These are phyloP conservation scores for Aegle marmelos DNA, from an alignment of 345 rosid species.

Conservation along the genomic window DNA sequence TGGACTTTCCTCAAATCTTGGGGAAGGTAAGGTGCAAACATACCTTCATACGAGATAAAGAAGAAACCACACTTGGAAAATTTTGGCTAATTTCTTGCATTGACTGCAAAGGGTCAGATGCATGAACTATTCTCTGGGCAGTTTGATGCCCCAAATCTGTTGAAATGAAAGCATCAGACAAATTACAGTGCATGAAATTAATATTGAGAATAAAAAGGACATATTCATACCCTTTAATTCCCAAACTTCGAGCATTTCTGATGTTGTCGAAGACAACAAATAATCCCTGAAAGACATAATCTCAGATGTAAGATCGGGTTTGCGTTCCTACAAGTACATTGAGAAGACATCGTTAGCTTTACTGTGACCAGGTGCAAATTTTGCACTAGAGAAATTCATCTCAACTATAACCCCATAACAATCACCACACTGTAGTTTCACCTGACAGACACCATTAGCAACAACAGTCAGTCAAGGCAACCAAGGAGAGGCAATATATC, in stretches of 20 bases:
- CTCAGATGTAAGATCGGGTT: slow-evolving; percentile 85
- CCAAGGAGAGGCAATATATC: background rate
- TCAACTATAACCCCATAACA: background rate
- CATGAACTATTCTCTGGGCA: slow-evolving; percentile 92
- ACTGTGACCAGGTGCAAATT: background rate
- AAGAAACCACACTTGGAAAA: slow-evolving; percentile 94
- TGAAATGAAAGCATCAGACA: slow-evolving; percentile 25
- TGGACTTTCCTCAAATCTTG: too few species aligned
- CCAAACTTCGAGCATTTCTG: slow-evolving; percentile 98
- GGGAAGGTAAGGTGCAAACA: background rate
- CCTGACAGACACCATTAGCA: background rate
- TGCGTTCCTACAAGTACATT: slow-evolving; percentile 62
- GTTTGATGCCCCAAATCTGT: slow-evolving; percentile 99
- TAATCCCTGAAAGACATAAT: slow-evolving; percentile 92
- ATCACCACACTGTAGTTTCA: background rate
- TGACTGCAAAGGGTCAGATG: slow-evolving; percentile 89
- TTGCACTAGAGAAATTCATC: slow-evolving; percentile 10
- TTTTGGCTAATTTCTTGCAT: slow-evolving; percentile 98
- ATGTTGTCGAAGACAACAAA: slow-evolving; percentile 79
- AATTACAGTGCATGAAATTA: background rate
- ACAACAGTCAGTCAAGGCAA: background rate
- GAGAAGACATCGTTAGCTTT: slow-evolving; percentile 1
- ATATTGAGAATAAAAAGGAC: background rate
- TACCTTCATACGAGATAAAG: slow-evolving; percentile 98
- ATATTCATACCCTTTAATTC: slow-evolving; percentile 76